phyloP scores from a whole-genome alignment of 495 filamentous ascomycete genomes.

The Echria macrotheca region DNA sequence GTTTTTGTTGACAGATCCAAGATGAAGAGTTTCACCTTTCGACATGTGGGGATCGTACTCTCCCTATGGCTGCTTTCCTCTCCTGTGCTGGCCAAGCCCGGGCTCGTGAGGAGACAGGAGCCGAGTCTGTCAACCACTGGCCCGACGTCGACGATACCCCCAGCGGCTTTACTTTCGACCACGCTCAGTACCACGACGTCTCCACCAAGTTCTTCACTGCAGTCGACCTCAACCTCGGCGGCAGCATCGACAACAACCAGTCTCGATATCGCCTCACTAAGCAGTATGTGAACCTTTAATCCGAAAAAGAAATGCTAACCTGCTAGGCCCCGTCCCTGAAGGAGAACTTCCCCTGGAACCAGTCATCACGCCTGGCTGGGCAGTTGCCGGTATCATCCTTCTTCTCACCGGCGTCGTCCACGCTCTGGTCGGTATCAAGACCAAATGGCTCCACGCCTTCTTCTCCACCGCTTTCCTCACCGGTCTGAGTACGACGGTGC shows the following conservation, averaged over 20 bases:
- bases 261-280: not conserved
- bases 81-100: no score
- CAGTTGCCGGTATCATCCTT: conserved; percentile 71
- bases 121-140: not conserved
- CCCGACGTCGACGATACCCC: not conserved
- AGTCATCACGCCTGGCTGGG: conserved; percentile 70
- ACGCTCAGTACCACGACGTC: no score
- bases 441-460: conserved; percentile 76
- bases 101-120: not conserved
- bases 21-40: not conserved
- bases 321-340: conserved; percentile 33
- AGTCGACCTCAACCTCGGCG: not conserved
- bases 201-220: no score
- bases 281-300: not conserved
- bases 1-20: no score
- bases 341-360: conserved; percentile 66
- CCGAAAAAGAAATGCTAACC: conserved; percentile 1
- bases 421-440: conserved; percentile 76
- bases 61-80: not conserved
- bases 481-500: conserved; percentile 68
- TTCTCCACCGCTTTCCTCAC: conserved; percentile 71
- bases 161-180: no score
- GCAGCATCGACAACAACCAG: not conserved
- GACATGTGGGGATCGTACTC: not conserved
- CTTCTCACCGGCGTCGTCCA: conserved; percentile 63